phyloP scores from a whole-genome alignment of 345 rosid species.

The Gossypium mustelinum region DNA sequence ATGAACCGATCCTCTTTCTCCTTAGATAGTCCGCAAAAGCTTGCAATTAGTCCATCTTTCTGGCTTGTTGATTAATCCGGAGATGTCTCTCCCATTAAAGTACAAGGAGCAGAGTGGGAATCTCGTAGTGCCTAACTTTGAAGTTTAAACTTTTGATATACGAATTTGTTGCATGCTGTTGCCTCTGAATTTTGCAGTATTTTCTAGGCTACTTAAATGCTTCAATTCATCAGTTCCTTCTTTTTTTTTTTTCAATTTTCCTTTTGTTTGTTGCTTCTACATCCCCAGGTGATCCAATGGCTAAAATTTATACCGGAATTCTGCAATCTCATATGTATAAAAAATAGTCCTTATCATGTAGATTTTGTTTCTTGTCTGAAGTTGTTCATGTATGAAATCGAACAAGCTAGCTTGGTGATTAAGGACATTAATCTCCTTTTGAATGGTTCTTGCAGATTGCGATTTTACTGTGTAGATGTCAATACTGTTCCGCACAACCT shows the following conservation, averaged over 20 bases:
- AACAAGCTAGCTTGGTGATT: not conserved
- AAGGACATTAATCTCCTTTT: not conserved
- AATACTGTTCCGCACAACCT: constrained; percentile 74
- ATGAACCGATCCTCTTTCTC: not conserved
- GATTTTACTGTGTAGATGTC: constrained; percentile 74
- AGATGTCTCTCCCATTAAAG: not conserved
- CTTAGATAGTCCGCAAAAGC: not conserved
- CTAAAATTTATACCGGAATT: not conserved
- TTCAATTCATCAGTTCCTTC: not conserved
- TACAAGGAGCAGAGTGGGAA: not conserved
- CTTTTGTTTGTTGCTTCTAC: not conserved
- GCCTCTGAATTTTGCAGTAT: not conserved
- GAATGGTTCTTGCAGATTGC: constrained; percentile 44
- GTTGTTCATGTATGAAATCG: not conserved
- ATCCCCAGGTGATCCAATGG: not conserved
- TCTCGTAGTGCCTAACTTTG: not conserved
- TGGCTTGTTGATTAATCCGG: not conserved
- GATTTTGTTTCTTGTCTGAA: not conserved
- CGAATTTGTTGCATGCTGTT: not conserved
- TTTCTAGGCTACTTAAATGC: not conserved
- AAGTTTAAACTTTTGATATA: not conserved
- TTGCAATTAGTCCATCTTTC: not conserved
- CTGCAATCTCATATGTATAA: not conserved
- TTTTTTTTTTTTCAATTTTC: not conserved
- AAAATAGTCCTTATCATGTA: not conserved